Conservation (phyloP, 169 alveolate species). For the Plasmodium knowlesi region DNA sequence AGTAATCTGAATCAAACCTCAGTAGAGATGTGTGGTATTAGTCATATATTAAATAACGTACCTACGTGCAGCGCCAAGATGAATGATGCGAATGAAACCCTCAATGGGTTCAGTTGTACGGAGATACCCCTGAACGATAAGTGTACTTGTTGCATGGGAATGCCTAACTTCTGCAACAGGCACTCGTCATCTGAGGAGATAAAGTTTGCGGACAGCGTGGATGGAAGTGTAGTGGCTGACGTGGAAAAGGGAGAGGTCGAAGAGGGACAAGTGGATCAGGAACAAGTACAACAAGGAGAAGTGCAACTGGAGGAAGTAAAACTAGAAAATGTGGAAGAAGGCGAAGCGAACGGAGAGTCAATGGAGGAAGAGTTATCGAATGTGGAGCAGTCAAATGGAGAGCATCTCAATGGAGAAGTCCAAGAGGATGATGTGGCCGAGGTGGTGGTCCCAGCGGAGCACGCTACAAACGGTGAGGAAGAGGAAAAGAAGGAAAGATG, state of each 20-base stretch:
- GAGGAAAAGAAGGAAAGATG: neutral
- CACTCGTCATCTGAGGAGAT: neutral
- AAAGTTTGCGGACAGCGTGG: neutral
- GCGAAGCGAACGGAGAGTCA: neutral
- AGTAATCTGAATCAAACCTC: neutral
- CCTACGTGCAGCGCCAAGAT: neutral
- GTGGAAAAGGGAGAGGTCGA: neutral
- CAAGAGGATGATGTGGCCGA: neutral
- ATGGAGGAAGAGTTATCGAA: neutral
- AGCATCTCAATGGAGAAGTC: neutral
- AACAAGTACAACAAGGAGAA: neutral
- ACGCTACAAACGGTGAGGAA: neutral
- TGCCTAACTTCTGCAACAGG: neutral
- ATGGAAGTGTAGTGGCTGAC: neutral
- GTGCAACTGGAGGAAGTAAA: neutral
- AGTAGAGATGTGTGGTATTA: conserved; percentile 15
- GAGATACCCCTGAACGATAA: neutral
- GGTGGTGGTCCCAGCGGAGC: neutral
- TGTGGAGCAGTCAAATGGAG: neutral
- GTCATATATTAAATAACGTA: conserved; percentile 13
- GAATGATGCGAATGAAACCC: neutral
- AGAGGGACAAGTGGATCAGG: neutral
- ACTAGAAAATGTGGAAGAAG: neutral
- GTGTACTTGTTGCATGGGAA: neutral
- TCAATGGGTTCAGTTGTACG: neutral